Conservation (phyloP, 257 asterid genomes). For the Phtheirospermum japonicum region DNA sequence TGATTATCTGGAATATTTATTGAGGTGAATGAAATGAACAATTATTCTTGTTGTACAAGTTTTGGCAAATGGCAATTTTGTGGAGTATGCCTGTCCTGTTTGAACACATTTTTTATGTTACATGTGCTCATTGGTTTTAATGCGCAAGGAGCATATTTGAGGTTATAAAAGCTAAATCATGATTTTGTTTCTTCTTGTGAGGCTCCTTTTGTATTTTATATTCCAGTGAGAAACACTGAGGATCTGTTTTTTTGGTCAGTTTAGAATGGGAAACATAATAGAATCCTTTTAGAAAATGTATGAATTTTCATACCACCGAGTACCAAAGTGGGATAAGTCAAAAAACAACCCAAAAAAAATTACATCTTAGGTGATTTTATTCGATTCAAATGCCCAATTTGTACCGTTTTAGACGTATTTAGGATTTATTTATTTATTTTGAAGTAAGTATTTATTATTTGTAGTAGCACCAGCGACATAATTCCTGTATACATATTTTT, state of each 20-base stretch:
- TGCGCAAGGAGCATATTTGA: neutral
- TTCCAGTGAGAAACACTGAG: neutral
- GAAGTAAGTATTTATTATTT: too few species aligned
- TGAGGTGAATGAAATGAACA: slow-evolving; percentile 4
- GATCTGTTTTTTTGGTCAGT: neutral
- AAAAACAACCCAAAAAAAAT: too few species aligned
- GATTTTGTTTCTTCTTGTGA: neutral
- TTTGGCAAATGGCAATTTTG: neutral
- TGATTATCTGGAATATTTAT: neutral
- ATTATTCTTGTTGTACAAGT: neutral
- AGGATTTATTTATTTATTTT: too few species aligned
- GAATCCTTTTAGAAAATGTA: neutral
- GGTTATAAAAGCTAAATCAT: slow-evolving; percentile 7
- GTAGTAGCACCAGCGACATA: too few species aligned
- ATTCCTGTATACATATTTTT: too few species aligned
- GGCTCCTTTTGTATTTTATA: neutral
- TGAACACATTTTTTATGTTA: neutral
- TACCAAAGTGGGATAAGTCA: neutral
- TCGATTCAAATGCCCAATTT: too few species aligned
- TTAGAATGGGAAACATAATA: slow-evolving; percentile 1
- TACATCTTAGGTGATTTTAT: too few species aligned
- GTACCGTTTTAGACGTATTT: too few species aligned
- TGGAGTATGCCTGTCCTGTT: slow-evolving; percentile 1
- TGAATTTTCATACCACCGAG: neutral
- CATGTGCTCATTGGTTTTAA: neutral